Evolutionary conservation across 2,329 filamentous ascomycete genomes (phyloP).

Genomic region (Sphaerostilbella broomeana): DNA sequence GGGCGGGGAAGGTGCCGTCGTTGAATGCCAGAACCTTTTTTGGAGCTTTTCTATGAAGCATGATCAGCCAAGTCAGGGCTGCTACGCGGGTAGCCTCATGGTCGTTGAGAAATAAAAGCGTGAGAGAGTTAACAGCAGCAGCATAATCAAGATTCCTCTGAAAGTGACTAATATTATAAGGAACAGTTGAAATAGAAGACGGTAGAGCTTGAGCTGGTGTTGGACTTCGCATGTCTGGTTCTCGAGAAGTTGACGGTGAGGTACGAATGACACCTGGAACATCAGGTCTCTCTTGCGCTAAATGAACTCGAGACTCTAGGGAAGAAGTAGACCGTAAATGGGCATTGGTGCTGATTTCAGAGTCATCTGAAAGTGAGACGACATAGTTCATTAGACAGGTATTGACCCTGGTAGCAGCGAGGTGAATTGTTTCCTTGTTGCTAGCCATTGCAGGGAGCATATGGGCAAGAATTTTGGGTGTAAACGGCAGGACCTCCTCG

Average conservation of each 20-base stretch:
- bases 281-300: conserved; percentile 40
- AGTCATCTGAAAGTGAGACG: conserved; percentile 76
- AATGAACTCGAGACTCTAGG: conserved; percentile 35
- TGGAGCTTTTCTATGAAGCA: conserved; percentile 93
- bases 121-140: conserved; percentile 87
- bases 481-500: conserved; percentile 91
- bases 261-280: conserved; percentile 43
- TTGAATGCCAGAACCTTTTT: conserved; percentile 91
- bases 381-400: conserved; percentile 90
- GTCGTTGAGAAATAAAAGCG: conserved; percentile 89
- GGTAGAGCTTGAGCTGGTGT: conserved; percentile 44
- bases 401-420: conserved; percentile 85
- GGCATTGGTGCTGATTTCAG: conserved; percentile 23
- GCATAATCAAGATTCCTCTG: conserved; percentile 86
- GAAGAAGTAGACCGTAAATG: conserved; percentile 15
- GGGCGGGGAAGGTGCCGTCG: conserved; percentile 90
- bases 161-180: conserved; percentile 34
- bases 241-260: conserved; percentile 47
- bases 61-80: conserved; percentile 91
- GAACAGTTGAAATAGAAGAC: conserved; percentile 36
- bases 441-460: conserved; percentile 92
- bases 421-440: conserved; percentile 79
- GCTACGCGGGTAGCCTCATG: conserved; percentile 93
- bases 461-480: conserved; percentile 83
- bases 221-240: conserved; percentile 46